Evolutionary conservation across 129 eudicot genomes (phyloP), one percentile per base, ranked within the genome.

Genomic region (Escallonia rubra): DNA sequence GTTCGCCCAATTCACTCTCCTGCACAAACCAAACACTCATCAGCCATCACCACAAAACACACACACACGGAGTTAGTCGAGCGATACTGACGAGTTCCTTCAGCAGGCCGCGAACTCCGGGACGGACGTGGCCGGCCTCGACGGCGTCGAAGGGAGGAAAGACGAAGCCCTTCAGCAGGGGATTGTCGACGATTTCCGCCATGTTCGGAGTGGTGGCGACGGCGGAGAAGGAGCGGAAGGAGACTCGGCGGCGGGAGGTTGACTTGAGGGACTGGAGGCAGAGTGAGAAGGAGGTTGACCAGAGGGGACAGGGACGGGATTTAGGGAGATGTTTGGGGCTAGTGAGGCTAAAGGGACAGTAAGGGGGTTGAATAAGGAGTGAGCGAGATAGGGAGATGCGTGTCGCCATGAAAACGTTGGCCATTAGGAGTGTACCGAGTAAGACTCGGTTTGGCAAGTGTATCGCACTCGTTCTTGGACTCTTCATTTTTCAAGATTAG

Each of bases 101-200:
- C 23, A 94, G 79, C 83, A 94, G 67, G 49, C 85, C 82, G 58
- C 99, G 99, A 75, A 89, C 81, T 16, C 94, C 99, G 3, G 97
- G 99, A 14, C 91, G 96, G 43, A 94, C 99, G 72, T 90, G 99
- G 6, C 66, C 51, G 50, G 96, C 85, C 13, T 76, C 79, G 74
- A 94, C 85, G 15, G 76, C 71, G 72, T 94, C 99, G 76, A 86
- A 93, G 8, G 96, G 96, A 38, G 99, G 99, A 71, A 93, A 93
- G 47, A 76, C 75, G 43, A 89, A 93, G 76, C 82, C 91, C 76
- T 72, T 80, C 75, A 93, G 57, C 0, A 93, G 79, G 49, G 72
- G 72, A 68, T 68, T 68, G 2, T 56, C 43, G 3, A 12, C 59
- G 55, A 7, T 2, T 1, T 7, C 16, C 2, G 75, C 13, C 78